Conservation (phyloP, 108 stramenopile species). For the Discostella pseudostelligera region DNA sequence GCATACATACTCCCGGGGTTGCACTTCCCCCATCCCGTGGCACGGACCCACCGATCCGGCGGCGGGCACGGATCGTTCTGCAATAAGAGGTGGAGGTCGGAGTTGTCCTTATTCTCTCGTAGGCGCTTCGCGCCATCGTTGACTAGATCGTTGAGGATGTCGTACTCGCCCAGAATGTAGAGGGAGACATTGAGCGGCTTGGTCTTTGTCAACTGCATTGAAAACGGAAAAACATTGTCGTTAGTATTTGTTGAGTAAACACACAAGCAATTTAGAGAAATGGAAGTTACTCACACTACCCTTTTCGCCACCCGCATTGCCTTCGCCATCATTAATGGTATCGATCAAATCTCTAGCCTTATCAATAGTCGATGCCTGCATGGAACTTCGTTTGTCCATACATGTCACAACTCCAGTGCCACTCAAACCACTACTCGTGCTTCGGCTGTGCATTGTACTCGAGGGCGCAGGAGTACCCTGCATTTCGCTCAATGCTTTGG, state of each 20-base stretch:
- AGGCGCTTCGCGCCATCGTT: slow-evolving; percentile 84
- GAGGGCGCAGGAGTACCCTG: slow-evolving; percentile 2
- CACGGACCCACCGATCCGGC: slow-evolving; percentile 41
- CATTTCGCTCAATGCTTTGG: slow-evolving; percentile 6
- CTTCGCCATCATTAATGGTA: slow-evolving; percentile 29
- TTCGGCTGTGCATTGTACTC: background rate
- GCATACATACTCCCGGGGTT: slow-evolving; percentile 43
- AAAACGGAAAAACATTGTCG: background rate
- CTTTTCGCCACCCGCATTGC: background rate
- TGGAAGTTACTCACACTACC: background rate
- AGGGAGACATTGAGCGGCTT: slow-evolving; percentile 73
- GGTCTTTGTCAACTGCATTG: slow-evolving; percentile 42
- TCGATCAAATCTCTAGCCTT: slow-evolving; percentile 88
- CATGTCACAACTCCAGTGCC: slow-evolving; percentile 10
- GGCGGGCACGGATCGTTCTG: slow-evolving; percentile 47
- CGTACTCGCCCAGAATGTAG: slow-evolving; percentile 79
- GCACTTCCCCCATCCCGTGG: slow-evolving; percentile 44
- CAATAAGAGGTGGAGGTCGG: slow-evolving; percentile 49
- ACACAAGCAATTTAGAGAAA: background rate
- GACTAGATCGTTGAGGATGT: slow-evolving; percentile 82
- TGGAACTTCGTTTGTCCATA: slow-evolving; percentile 58
- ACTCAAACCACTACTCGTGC: background rate
- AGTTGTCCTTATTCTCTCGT: slow-evolving; percentile 46
- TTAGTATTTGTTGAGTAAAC: background rate
- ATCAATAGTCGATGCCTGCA: slow-evolving; percentile 81